A percentile compares a stretch with the other conserved stretches of the same genome.
Conservation (phyloP, 2,329 filamentous ascomycete genomes). For the Penicillium janthinellum region DNA sequence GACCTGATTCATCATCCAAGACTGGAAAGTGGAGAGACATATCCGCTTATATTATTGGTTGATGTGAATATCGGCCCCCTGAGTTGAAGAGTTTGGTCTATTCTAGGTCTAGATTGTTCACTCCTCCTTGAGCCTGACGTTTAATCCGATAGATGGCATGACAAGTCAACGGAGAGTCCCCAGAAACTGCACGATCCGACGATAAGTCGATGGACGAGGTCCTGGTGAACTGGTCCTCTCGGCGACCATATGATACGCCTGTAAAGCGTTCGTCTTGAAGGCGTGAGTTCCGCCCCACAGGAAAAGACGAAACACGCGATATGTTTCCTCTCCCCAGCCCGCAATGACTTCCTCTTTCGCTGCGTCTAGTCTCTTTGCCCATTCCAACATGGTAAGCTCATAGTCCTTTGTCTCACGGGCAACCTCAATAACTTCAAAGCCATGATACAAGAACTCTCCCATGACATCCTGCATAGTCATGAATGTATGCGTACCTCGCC, state of each 20-base stretch:
- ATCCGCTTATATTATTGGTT: no score
- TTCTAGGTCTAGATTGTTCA: no score
- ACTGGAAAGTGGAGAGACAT: no score
- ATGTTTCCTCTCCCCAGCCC: constrained; percentile 11
- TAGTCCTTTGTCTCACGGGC: constrained; percentile 13
- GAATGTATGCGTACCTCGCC: constrained; percentile 15
- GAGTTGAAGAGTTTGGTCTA: no score
- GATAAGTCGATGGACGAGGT: constrained; percentile 8
- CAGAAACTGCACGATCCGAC: constrained; percentile 6
- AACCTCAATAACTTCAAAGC: constrained; percentile 10
- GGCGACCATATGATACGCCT: constrained; percentile 17
- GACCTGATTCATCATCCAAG: no score
- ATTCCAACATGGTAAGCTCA: constrained; percentile 19
- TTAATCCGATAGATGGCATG: background rate
- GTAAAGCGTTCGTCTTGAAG: constrained; percentile 9
- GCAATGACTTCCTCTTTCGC: constrained; percentile 11
- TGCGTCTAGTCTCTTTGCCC: constrained; percentile 13
- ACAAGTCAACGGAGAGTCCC: constrained; percentile 1
- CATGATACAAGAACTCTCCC: constrained; percentile 13
- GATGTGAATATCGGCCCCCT: no score
- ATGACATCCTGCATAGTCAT: constrained; percentile 20
- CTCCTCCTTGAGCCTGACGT: no score
- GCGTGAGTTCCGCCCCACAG: constrained; percentile 11
- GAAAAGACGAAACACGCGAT: constrained; percentile 10
- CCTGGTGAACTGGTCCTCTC: constrained; percentile 10